These are phyloP conservation scores for Periconia digitata DNA, from an alignment of 2,329 filamentous ascomycete genomes.

Conservation along the genomic window DNA sequence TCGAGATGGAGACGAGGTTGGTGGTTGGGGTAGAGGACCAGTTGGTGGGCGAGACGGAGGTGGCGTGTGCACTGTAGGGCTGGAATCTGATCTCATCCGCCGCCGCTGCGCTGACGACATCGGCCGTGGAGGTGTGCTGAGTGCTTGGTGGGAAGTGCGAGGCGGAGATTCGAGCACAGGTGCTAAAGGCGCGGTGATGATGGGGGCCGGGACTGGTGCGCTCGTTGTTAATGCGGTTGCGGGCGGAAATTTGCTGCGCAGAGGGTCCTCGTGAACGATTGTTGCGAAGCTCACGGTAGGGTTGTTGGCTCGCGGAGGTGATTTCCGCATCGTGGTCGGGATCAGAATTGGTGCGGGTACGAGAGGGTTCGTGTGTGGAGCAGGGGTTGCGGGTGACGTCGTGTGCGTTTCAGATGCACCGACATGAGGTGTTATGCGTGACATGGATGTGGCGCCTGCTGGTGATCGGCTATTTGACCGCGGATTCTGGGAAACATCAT, in stretches of 20 bases:
- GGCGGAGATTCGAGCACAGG: not conserved
- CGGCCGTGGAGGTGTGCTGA: not conserved
- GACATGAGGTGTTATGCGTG: slow-evolving; percentile 2
- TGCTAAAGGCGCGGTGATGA: slow-evolving; percentile 1
- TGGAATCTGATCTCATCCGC: not conserved
- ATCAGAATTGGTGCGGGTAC: not conserved
- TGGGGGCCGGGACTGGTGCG: slow-evolving; percentile 7
- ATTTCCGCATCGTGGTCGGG: not conserved
- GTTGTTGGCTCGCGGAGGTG: not conserved
- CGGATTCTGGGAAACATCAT: slow-evolving; percentile 2
- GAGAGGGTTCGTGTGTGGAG: not conserved
- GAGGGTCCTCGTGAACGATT: slow-evolving; percentile 8
- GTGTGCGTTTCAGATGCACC: slow-evolving; percentile 5
- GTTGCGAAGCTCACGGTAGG: slow-evolving; percentile 2
- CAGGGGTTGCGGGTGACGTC: slow-evolving; percentile 1
- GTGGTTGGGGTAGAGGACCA: not conserved
- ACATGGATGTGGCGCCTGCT: slow-evolving; percentile 8
- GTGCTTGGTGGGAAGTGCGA: not conserved
- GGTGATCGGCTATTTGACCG: slow-evolving; percentile 1
- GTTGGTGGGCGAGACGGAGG: not conserved
- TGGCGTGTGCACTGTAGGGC: not conserved
- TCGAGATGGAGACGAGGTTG: not conserved
- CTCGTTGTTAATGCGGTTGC: slow-evolving; percentile 7
- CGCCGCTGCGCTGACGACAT: not conserved
- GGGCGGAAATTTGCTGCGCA: slow-evolving; percentile 2